phyloP scores from a whole-genome alignment of 768 basidiomycete species.

The Lentinula sp. region DNA sequence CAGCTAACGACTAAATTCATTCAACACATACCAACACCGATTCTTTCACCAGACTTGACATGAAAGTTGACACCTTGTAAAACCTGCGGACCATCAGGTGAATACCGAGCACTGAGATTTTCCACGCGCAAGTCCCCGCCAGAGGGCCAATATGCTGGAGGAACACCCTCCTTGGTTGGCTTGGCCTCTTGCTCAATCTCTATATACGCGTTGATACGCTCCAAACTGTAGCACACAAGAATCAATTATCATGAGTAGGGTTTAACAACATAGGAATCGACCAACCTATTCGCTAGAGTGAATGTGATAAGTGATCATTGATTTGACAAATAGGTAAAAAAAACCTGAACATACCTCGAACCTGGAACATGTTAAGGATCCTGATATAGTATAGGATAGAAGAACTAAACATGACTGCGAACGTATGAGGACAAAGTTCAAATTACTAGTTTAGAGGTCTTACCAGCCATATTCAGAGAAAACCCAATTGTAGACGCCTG shows the following conservation, averaged over 20 bases:
- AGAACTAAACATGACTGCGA: slow-evolving; percentile 12
- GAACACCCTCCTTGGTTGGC: slow-evolving; percentile 24
- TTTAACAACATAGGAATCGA: neutral
- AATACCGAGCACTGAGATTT: slow-evolving; percentile 35
- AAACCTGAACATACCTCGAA: slow-evolving; percentile 10
- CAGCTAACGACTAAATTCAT: neutral
- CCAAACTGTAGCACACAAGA: slow-evolving; percentile 9
- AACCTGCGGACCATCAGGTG: slow-evolving; percentile 35
- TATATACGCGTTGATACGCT: slow-evolving; percentile 41
- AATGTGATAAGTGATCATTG: neutral
- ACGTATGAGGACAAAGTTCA: neutral
- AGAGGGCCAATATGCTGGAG: slow-evolving; percentile 49
- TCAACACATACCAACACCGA: slow-evolving; percentile 28
- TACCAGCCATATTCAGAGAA: slow-evolving; percentile 32
- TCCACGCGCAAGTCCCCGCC: slow-evolving; percentile 38
- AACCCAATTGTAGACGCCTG: slow-evolving; percentile 26
- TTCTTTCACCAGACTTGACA: slow-evolving; percentile 39
- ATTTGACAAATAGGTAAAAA: neutral
- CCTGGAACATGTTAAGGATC: slow-evolving; percentile 18
- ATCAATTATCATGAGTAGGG: slow-evolving; percentile 10
- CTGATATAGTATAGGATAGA: slow-evolving; percentile 16
- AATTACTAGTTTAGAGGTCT: slow-evolving; percentile 1
- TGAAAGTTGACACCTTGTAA: slow-evolving; percentile 36
- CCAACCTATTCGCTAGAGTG: slow-evolving; percentile 10
- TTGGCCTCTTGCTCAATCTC: slow-evolving; percentile 41